Conservation (phyloP, 2,329 filamentous ascomycete genomes). For the Pseudogymnoascus sp. region DNA sequence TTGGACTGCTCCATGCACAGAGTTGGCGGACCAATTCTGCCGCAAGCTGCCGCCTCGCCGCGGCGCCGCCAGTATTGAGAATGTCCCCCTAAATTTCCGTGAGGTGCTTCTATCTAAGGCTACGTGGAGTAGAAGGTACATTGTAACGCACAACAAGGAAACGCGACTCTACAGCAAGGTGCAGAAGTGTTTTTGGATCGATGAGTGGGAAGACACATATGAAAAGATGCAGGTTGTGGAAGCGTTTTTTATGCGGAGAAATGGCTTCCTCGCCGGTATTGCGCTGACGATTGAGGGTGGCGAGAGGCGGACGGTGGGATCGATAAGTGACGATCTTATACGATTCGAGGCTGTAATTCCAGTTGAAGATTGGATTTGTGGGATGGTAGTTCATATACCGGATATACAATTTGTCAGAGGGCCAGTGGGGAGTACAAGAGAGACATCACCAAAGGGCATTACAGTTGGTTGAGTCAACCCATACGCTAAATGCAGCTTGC, state of each 20-base stretch:
- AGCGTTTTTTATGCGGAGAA: background rate
- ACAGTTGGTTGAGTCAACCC: background rate
- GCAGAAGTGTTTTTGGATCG: background rate
- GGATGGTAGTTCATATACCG: conserved; percentile 10
- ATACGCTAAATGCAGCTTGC: background rate
- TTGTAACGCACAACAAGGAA: background rate
- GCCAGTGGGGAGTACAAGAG: background rate
- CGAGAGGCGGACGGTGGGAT: background rate
- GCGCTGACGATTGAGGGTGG: background rate
- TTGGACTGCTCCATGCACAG: conserved; percentile 15
- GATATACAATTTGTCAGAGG: background rate
- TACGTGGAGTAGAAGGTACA: background rate
- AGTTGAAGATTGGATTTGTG: conserved; percentile 3
- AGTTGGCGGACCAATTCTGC: background rate
- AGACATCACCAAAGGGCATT: conserved; percentile 3
- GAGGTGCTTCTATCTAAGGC: background rate
- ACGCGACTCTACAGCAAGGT: background rate
- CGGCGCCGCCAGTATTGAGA: too few species aligned
- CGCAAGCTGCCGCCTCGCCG: background rate
- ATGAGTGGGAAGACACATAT: background rate
- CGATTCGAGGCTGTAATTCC: background rate
- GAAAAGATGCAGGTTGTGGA: background rate
- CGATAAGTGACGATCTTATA: background rate
- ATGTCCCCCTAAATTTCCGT: background rate
- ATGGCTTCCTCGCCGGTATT: background rate